Evolutionary conservation across 306 rosid genomes (phyloP), one percentile per base, ranked within the genome.

Genomic region (Potentilla sterilis): DNA sequence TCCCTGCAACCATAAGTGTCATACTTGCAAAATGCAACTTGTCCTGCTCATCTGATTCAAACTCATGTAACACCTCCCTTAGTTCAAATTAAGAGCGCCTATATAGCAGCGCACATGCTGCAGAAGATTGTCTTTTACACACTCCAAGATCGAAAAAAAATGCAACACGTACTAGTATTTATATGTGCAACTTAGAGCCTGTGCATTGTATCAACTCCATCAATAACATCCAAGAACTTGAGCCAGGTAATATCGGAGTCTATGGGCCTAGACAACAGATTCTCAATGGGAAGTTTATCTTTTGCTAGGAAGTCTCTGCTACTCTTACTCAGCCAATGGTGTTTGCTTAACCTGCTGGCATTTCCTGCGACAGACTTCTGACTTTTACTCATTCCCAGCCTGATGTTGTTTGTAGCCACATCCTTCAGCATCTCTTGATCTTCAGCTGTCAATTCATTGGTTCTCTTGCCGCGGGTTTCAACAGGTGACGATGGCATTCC

Each of bases 391-490:
- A 86, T 88, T 71, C 96, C 92, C 0, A 91, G 95, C 4, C 88
- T 91, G 47, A 83, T 77, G 70, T 85, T 90, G 79, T 85, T 80
- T 85, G 86, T 89, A 58, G 85, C 79, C 16, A 86, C 96, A 4
- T 86, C 82, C 7, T 76, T 78, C 70, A 93, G 98, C 93, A 93
- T 89, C 74, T 91, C 96, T 80, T 85, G 87, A 78, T 91, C 98
- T 88, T 89, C 89, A 12, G 86, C 34, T 2, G 93, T 86, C 79
- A 93, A 76, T 69, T 81, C 89, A 35, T 74, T 75, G 0, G 70
- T 72, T 41, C 49, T 78, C 63, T 89, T 89, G 82, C 71, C 85
- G 1, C 92, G 91, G 42, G 95, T 87, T 76, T 89, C 82, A 44
- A 88, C 77, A 0, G 97, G 95, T 8, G 96, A 88, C 54, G 95